phyloP scores from a whole-genome alignment of 805 yeast species.

The Clavispora fructus region DNA sequence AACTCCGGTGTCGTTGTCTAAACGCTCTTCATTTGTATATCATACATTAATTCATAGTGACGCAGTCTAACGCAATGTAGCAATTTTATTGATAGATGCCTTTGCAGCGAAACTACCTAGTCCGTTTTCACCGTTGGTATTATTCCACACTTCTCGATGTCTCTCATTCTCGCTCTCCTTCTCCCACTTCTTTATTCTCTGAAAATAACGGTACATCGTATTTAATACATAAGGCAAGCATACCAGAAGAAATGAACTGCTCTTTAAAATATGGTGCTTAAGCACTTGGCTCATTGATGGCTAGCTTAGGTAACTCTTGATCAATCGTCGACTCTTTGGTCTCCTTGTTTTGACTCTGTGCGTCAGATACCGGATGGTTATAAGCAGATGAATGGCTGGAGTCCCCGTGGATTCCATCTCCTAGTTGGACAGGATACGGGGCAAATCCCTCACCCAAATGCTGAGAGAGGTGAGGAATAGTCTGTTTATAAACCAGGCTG shows the following conservation, averaged over 20 bases:
- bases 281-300: background rate
- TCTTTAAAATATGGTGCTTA: background rate
- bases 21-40: slow-evolving; percentile 19
- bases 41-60: slow-evolving; percentile 17
- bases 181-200: background rate
- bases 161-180: too few species aligned
- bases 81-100: too few species aligned
- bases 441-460: slow-evolving; percentile 5
- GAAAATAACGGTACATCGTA: background rate
- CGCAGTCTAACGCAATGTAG: slow-evolving; percentile 1
- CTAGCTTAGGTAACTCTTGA: background rate
- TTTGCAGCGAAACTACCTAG: too few species aligned
- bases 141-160: too few species aligned
- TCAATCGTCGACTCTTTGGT: background rate
- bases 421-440: slow-evolving; percentile 13
- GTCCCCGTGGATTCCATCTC: background rate
- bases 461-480: slow-evolving; percentile 9
- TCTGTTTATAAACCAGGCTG: slow-evolving; percentile 5
- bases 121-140: too few species aligned
- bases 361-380: background rate
- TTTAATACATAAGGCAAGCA: background rate
- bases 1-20: slow-evolving; percentile 99
- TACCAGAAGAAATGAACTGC: background rate
- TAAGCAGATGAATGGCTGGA: background rate
- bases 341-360: background rate